These are phyloP conservation scores for Ascochyta fabae DNA, from an alignment of 2,329 filamentous ascomycete genomes.

Conservation along the genomic window DNA sequence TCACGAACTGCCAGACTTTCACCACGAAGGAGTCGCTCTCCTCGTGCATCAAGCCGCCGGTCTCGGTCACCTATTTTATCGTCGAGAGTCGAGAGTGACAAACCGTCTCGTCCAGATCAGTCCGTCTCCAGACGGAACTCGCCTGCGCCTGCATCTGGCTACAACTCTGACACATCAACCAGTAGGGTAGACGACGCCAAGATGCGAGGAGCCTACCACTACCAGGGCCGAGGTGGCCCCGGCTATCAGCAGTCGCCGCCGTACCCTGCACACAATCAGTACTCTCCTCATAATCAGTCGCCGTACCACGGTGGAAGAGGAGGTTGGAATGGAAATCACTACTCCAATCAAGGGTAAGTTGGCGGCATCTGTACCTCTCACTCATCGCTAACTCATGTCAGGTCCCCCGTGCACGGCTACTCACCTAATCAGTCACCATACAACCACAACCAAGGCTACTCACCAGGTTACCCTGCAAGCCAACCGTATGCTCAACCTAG, in stretches of 20 bases:
- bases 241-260: slow-evolving; percentile 66
- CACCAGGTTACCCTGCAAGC: slow-evolving; percentile 58
- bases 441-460: slow-evolving; percentile 42
- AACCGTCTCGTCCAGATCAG: slow-evolving; percentile 20
- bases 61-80: slow-evolving; percentile 38
- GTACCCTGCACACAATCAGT: slow-evolving; percentile 63
- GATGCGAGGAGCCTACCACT: slow-evolving; percentile 47
- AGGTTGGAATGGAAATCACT: slow-evolving; percentile 57
- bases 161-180: slow-evolving; percentile 41
- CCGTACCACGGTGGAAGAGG: slow-evolving; percentile 64
- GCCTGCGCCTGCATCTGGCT: slow-evolving; percentile 35
- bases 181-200: slow-evolving; percentile 35
- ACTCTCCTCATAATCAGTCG: slow-evolving; percentile 67
- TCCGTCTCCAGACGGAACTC: slow-evolving; percentile 35
- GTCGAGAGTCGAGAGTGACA: slow-evolving; percentile 19
- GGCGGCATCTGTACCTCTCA: not conserved
- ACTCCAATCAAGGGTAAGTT: slow-evolving; percentile 59
- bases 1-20: slow-evolving; percentile 27
- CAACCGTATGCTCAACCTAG: slow-evolving; percentile 63
- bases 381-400: slow-evolving; percentile 37
- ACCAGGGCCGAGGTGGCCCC: slow-evolving; percentile 47
- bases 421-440: slow-evolving; percentile 64
- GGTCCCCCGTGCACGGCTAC: slow-evolving; percentile 62
- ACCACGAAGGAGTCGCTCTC: slow-evolving; percentile 32
- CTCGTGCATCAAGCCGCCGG: slow-evolving; percentile 35